Base-by-base conservation (phyloP, 164 flowering plant species). In the Vitis rupestris region DNA sequence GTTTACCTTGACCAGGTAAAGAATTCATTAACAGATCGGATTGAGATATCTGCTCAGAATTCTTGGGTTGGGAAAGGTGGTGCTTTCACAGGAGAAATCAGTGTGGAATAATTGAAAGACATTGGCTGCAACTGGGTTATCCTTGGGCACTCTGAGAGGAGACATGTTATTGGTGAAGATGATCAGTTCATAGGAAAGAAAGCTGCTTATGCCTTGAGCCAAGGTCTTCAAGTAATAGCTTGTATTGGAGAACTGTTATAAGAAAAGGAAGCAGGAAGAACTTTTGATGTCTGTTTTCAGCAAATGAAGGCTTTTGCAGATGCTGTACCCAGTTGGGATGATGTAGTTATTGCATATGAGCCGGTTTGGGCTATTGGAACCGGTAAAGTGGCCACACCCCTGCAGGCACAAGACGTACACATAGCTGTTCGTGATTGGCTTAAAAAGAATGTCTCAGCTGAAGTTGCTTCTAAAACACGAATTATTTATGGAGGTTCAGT, bases 1-100 rank as follows among this genome's bases (percentile, higher is more conserved):
- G 19, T 19, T 19, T 19, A 19, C 19, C 19, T 19, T 19, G 19
- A 19, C 19, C 19, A 19, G 19, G 19, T 19, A 19, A 19, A 19
- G 19, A 83, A 67, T 79, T 86, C 96, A 9, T 80, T 95, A 57
- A 84, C 89, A 19, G 90, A 83, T 68, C 79, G 86, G 64, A 80
- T 95, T 75, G 98, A 91, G 71, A 75, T 95, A 77, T 86, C 97
- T 75, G 93, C 91, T 65, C 99, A 95, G 74, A 95, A 95, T 77
- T 91, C 91, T 72, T 95, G 99, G 99, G 81, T 84, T 68, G 89
- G 98, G 59, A 95, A 95, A 76, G 99, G 99, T 67, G 99, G 99
- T 44, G 99, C 98, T 66, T 95, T 90, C 77, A 95, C 99, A 0
- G 99, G 99, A 77, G 98, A 95, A 85, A 95, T 95, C 87, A 95